Conservation (phyloP, 305 asterid species). For the Fraxinus latifolia region DNA sequence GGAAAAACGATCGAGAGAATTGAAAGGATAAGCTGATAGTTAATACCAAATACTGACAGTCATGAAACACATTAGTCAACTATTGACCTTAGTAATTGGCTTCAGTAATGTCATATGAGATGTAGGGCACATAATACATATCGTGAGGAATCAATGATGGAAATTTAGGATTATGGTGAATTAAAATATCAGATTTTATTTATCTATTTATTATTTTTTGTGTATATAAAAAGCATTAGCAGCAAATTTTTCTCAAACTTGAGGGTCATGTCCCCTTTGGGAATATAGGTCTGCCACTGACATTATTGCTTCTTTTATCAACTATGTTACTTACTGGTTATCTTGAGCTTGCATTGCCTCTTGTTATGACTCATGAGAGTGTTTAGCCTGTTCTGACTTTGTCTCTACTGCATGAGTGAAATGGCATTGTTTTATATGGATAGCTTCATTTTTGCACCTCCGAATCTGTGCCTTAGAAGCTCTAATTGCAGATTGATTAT, state of each 20-base stretch:
- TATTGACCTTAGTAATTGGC: background rate
- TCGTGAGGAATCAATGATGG: background rate
- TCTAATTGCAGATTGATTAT: background rate
- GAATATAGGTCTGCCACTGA: background rate
- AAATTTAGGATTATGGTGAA: background rate
- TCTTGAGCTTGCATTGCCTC: background rate
- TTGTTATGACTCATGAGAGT: constrained; percentile 4
- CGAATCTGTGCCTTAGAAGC: constrained; percentile 12
- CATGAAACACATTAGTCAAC: background rate
- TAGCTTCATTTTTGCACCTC: constrained; percentile 3
- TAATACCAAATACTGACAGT: background rate
- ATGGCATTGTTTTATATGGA: background rate
- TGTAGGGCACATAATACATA: background rate
- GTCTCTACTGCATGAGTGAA: background rate
- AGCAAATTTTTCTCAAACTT: background rate
- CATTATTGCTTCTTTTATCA: background rate
- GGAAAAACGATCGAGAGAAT: background rate
- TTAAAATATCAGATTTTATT: background rate
- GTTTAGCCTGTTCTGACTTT: background rate
- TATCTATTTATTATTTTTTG: background rate
- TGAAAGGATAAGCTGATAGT: background rate
- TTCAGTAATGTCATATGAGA: background rate
- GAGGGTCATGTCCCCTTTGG: background rate
- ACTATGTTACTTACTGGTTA: background rate
- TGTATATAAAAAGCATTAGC: background rate